Evolutionary conservation across 768 basidiomycete genomes (phyloP), one percentile per base, ranked within the genome.

Genomic region (Dictyophora rubrovolvata): DNA sequence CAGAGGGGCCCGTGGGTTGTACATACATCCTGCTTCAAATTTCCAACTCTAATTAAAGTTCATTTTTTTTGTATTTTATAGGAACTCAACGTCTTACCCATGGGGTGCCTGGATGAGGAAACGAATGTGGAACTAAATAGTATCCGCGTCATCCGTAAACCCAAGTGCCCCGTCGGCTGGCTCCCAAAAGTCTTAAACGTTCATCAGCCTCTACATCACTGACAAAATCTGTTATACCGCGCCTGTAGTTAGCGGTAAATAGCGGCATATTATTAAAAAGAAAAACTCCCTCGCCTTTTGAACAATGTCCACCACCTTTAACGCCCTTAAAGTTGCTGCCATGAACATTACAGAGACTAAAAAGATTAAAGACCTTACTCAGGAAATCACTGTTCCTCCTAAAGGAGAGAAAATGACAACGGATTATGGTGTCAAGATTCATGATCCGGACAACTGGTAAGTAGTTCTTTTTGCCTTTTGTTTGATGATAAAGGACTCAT

Each of bases 371-470:
- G 56, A 58, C 50, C 48, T 58, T 22, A 7, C 20, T n/a, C 17
- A n/a, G 20, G 56, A 58, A 14, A 58, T 35, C 14, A 6, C n/a
- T 42, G 47, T 23, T 50, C 10, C 37, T 33, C 42, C 42, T n/a
- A 42, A 42, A 42, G 42, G 42, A n/a, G 14, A 42, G n/a, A 42
- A 42, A 42, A 42, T 42, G 42, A 87, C 84, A 0, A 86, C 82
- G 11, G 84, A 86, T 63, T 75, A 80, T 64, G 86, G 85, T 23
- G 76, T 80, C 35, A 77, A 74, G 56, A 68, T 85, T 16, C 70
- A 78, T 0, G 75, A 87, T 63, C 84, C 85, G 0, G 84, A 87
- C 67, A 81, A 80, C 61, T 87, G 85, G 86, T 82, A 51, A 4
- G 72, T 67, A 10, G 10, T 6, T 48, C 16, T 59, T 51, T 20